These are phyloP conservation scores for Colletotrichum magnum DNA, from an alignment of 2,329 filamentous ascomycete genomes.

Conservation along the genomic window DNA sequence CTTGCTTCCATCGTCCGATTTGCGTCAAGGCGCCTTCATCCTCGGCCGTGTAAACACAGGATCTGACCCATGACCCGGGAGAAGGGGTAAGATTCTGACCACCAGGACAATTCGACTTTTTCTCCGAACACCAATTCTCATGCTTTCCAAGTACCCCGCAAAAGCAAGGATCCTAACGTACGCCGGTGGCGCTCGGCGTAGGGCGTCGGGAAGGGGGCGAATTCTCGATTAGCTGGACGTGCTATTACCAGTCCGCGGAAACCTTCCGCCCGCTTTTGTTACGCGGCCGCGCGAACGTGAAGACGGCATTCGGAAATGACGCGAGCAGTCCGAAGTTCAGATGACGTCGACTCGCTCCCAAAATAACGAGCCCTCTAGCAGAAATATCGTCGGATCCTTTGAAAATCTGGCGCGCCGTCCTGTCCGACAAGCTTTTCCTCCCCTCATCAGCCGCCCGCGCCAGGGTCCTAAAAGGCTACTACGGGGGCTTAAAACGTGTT, in stretches of 20 bases:
- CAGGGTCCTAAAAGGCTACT: slow-evolving; percentile 6
- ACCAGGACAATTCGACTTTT: not conserved
- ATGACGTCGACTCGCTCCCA: slow-evolving; percentile 5
- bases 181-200: not conserved
- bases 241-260: no score
- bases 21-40: no score
- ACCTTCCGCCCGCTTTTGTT: no score
- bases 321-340: not conserved
- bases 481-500: not conserved
- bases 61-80: not conserved
- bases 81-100: not conserved
- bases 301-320: not conserved
- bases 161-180: not conserved
- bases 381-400: not conserved
- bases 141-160: not conserved
- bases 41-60: not conserved
- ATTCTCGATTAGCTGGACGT: no score
- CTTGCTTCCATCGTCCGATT: no score
- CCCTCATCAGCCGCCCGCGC: not conserved
- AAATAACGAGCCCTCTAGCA: not conserved
- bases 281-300: no score
- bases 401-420: not conserved
- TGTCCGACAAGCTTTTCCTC: no score
- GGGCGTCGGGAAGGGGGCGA: not conserved
- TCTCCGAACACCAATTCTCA: not conserved